Percentiles rank a stretch among this genome's conserved stretches.
phyloP scores from a whole-genome alignment of 257 asterid genomes.

The Solanum paucissectum region DNA sequence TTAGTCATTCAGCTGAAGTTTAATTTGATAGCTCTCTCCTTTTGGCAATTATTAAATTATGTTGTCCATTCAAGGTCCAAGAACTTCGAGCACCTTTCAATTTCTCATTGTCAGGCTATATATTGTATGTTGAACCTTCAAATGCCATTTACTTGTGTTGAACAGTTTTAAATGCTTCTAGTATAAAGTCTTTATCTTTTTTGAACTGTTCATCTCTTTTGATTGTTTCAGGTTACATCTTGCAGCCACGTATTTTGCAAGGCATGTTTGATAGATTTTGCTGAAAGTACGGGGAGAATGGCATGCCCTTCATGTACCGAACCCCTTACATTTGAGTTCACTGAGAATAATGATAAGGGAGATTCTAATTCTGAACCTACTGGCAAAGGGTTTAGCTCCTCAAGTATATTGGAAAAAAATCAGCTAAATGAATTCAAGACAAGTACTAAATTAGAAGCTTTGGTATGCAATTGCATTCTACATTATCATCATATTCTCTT shows the following conservation, averaged over 20 bases:
- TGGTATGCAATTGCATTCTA: conserved; percentile 39
- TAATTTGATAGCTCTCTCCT: neutral
- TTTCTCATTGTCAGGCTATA: neutral
- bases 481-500: neutral
- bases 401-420: conserved; percentile 69
- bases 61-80: neutral
- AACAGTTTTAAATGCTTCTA: no score
- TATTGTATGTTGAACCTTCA: no score
- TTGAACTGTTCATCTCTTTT: neutral
- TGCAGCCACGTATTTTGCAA: conserved; percentile 71
- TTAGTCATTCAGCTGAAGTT: neutral
- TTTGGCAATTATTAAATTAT: neutral
- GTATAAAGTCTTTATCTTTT: neutral
- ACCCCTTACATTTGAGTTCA: conserved; percentile 57
- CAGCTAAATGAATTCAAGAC: conserved; percentile 55
- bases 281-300: conserved; percentile 49
- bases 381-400: conserved; percentile 53
- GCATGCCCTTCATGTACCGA: conserved; percentile 73
- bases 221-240: conserved; percentile 46
- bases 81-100: neutral
- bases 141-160: neutral
- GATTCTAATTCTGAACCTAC: conserved; percentile 38
- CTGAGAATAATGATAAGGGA: conserved; percentile 29
- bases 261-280: conserved; percentile 57
- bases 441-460: conserved; percentile 83